phyloP scores from a whole-genome alignment of 2,329 filamentous ascomycete species.

The Fusarium sp. region DNA sequence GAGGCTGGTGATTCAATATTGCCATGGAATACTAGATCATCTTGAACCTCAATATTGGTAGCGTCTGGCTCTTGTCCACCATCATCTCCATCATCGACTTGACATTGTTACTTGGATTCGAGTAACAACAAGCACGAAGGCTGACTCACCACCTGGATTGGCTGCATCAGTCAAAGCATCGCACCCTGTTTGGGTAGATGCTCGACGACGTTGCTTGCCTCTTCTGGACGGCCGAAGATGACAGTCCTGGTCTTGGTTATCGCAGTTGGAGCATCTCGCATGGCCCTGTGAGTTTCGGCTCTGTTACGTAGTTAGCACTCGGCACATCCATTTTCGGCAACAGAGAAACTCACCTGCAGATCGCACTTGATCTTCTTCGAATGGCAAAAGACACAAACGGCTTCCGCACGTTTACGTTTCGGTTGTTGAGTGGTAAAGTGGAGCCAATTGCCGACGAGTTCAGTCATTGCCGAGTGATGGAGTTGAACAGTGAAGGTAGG shows the following conservation, averaged over 20 bases:
- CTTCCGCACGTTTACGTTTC: slow-evolving; percentile 50
- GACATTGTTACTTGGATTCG: not conserved
- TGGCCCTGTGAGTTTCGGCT: slow-evolving; percentile 41
- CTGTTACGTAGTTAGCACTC: slow-evolving; percentile 12
- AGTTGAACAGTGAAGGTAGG: not conserved
- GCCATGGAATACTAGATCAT: not conserved
- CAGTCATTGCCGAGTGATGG: slow-evolving; percentile 44
- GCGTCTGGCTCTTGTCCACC: not conserved
- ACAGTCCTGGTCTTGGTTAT: slow-evolving; percentile 44
- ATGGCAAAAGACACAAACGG: slow-evolving; percentile 49
- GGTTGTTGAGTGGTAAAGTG: slow-evolving; percentile 49
- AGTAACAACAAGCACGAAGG: not conserved
- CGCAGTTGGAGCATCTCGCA: slow-evolving; percentile 47
- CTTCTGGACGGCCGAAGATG: slow-evolving; percentile 48
- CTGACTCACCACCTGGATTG: not conserved
- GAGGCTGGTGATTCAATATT: slow-evolving; percentile 15
- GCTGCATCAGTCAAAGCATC: not conserved
- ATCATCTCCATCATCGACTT: slow-evolving; percentile 1
- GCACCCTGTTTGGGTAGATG: not conserved
- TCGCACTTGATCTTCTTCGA: slow-evolving; percentile 54
- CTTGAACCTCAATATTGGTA: not conserved
- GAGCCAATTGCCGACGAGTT: slow-evolving; percentile 50
- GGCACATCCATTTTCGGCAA: not conserved
- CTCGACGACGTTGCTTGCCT: slow-evolving; percentile 35
- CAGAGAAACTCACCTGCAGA: slow-evolving; percentile 40